These are phyloP conservation scores for Gillenia trifoliata DNA, from an alignment of 306 rosid genomes.

Conservation along the genomic window DNA sequence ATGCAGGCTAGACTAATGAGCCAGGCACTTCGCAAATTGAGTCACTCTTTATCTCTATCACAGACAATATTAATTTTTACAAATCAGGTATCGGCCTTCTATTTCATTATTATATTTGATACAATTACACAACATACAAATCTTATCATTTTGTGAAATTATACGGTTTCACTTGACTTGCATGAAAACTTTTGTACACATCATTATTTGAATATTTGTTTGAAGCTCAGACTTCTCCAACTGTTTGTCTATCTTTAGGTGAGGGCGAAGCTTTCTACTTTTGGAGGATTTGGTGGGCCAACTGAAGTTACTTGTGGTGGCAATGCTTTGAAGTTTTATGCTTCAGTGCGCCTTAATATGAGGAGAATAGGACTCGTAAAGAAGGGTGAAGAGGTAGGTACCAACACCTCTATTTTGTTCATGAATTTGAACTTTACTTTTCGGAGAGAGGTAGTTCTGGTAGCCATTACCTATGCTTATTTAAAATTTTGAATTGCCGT, in stretches of 20 bases:
- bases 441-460: not conserved
- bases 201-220: not conserved
- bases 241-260: constrained; percentile 41
- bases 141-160: not conserved
- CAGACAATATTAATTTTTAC: constrained; percentile 68
- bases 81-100: constrained; percentile 63
- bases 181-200: not conserved
- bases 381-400: constrained; percentile 97
- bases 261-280: constrained; percentile 75
- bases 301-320: constrained; percentile 91
- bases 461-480: not conserved
- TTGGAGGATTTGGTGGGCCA: constrained; percentile 90
- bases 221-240: not conserved
- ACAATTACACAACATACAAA: not conserved
- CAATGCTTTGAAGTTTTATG: constrained; percentile 86
- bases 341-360: constrained; percentile 80
- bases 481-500: not conserved
- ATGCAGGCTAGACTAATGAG: constrained; percentile 98
- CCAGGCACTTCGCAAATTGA: constrained; percentile 88
- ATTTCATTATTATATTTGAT: constrained; percentile 1
- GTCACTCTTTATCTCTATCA: constrained; percentile 81
- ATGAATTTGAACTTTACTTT: not conserved
- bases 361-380: constrained; percentile 59
- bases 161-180: not conserved
- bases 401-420: not conserved